phyloP scores from a whole-genome alignment of 2,329 filamentous ascomycete genomes.

The Botrytis hyacinthi region DNA sequence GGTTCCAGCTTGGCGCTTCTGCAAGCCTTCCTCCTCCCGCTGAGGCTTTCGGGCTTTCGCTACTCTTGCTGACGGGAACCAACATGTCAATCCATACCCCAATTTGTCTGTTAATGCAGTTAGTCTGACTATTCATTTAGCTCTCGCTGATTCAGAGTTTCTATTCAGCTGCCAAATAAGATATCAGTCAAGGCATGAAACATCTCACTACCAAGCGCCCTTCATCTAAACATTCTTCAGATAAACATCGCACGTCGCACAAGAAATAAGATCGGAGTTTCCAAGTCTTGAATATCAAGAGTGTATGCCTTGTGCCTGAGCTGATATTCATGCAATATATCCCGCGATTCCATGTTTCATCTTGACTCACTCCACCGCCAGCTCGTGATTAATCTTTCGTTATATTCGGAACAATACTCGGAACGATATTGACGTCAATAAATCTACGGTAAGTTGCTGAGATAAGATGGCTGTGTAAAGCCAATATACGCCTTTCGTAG shows the following conservation, averaged over 20 bases:
- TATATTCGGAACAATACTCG: not conserved
- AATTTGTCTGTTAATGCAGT: not conserved
- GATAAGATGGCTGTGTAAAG: not conserved
- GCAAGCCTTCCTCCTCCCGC: not conserved
- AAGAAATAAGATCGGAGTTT: not conserved
- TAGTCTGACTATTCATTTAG: not conserved
- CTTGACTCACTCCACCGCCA: not conserved
- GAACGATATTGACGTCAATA: not conserved
- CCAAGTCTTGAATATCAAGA: not conserved
- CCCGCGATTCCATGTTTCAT: not conserved
- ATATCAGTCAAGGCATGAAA: not conserved
- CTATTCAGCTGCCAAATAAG: not conserved
- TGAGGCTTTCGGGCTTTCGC: slow-evolving; percentile 3
- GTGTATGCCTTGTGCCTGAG: not conserved
- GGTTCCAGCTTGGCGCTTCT: slow-evolving; percentile 9
- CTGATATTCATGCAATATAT: not conserved
- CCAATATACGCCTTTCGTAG: not conserved
- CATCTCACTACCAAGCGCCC: not conserved
- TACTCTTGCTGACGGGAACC: not conserved
- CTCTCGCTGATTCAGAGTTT: not conserved
- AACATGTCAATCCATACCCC: not conserved
- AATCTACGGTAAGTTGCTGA: not conserved
- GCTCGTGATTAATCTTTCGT: not conserved
- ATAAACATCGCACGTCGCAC: not conserved
- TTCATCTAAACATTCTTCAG: not conserved